phyloP scores from a whole-genome alignment of 1,139 yeast genomes.

The Taphrina deformans region DNA sequence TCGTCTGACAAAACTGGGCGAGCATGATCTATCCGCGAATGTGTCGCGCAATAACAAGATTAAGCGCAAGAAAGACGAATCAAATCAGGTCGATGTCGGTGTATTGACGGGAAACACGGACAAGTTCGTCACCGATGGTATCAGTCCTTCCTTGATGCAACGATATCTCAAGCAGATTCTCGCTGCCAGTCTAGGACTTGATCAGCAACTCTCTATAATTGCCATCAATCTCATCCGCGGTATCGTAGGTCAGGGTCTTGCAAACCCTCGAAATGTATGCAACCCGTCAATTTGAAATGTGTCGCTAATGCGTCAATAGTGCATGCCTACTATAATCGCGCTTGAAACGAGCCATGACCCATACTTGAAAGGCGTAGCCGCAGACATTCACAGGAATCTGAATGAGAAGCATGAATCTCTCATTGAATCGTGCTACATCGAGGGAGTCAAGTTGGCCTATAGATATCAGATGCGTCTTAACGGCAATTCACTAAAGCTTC shows the following conservation, averaged over 20 bases:
- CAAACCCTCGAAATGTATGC: slow-evolving; percentile 58
- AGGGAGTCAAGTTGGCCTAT: slow-evolving; percentile 62
- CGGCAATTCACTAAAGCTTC: slow-evolving; percentile 25
- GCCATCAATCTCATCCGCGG: slow-evolving; percentile 59
- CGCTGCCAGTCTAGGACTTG: slow-evolving; percentile 53
- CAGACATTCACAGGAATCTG: slow-evolving; percentile 56
- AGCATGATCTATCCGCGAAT: neutral
- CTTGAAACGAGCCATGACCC: slow-evolving; percentile 57
- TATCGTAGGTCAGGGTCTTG: slow-evolving; percentile 64
- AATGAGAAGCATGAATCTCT: slow-evolving; percentile 69
- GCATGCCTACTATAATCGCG: slow-evolving; percentile 70
- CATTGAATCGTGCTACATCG: slow-evolving; percentile 62
- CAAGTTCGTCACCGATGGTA: slow-evolving; percentile 22
- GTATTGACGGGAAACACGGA: slow-evolving; percentile 22
- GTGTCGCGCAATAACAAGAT: neutral
- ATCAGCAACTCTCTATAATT: slow-evolving; percentile 51
- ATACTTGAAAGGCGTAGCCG: slow-evolving; percentile 54
- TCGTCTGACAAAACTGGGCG: neutral
- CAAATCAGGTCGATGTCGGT: slow-evolving; percentile 12
- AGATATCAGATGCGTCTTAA: slow-evolving; percentile 47
- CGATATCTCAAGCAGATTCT: slow-evolving; percentile 57
- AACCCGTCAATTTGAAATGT: neutral
- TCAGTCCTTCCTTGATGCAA: slow-evolving; percentile 61
- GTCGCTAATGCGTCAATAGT: slow-evolving; percentile 39
- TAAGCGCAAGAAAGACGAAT: neutral